Evolutionary conservation across 305 asterid genomes (phyloP), one percentile per base, ranked within the genome.

Genomic region (Striga hermonthica): DNA sequence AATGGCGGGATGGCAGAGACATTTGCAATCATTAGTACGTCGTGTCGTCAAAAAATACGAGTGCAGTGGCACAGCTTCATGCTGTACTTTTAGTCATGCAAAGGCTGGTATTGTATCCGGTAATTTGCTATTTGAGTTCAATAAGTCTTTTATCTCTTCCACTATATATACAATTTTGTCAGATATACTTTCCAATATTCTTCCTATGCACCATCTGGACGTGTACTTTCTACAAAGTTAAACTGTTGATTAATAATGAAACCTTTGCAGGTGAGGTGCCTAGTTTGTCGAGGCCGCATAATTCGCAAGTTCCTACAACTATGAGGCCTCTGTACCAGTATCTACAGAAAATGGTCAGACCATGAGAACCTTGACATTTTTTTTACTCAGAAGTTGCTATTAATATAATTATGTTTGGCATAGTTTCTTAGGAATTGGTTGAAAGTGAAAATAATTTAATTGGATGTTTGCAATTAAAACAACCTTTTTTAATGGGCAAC

Each of bases 1-100:
- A 22, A 90, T 87, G 97, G 84, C 69, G 72, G 86, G 83, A 64
- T 85, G 97, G 97, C 88, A 79, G 72, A 79, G 87, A 60, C 81
- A 81, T 76, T 67, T 90, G 74, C 94, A 74, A 74, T 77, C 86
- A 62, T 59, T 87, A 15, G 72, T 78, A 72, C 85, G 76, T 70
- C 95, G 78, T 69, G 81, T 87, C 68, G 79, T 80, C 55, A 90
- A 71, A 72, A 84, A 83, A 82, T 76, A 77, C 64, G 86, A 77
- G 64, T 78, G 72, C 62, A 60, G 77, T 60, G 65, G 36, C 68
- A 60, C 12, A 44, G 77, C 84, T 76, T 72, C 84, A 31, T 73
- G 73, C 68, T 74, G 66, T 65, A 75, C 84, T 36, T 75, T 73
- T 59, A 72, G 45, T 72, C 88, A 80, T 41, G 60, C 91, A 3